Conservation (phyloP, 1,284 basidiomycete species). For the Pseudomicrostroma phylloplanum region DNA sequence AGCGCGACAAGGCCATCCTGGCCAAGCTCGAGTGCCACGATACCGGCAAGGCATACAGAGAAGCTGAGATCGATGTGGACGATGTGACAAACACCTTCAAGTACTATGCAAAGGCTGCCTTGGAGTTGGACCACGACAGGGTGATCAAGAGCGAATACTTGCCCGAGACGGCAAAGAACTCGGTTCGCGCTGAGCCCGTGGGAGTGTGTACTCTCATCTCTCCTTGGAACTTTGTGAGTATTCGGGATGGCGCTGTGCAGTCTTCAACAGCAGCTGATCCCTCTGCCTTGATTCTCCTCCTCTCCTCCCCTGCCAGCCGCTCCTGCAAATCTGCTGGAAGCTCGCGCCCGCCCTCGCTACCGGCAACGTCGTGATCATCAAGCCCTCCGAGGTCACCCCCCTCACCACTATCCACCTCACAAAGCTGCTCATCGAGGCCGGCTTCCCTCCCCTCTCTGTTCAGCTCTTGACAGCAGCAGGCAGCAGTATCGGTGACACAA, state of each 20-base stretch:
- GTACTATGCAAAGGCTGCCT: slow-evolving; percentile 47
- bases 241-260: background rate
- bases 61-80: slow-evolving; percentile 45
- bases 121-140: slow-evolving; percentile 38
- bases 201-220: slow-evolving; percentile 49
- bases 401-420: slow-evolving; percentile 47
- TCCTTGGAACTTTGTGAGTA: slow-evolving; percentile 45
- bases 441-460: slow-evolving; percentile 35
- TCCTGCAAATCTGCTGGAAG: slow-evolving; percentile 50
- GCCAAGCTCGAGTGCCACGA: slow-evolving; percentile 45
- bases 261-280: background rate
- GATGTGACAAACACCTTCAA: slow-evolving; percentile 48
- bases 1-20: slow-evolving; percentile 36
- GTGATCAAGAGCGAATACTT: slow-evolving; percentile 34
- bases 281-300: background rate
- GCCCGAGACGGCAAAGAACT: slow-evolving; percentile 39
- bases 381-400: slow-evolving; percentile 50
- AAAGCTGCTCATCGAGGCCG: slow-evolving; percentile 43
- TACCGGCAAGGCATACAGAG: slow-evolving; percentile 48
- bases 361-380: slow-evolving; percentile 48
- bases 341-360: slow-evolving; percentile 47
- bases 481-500: slow-evolving; percentile 36
- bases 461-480: slow-evolving; percentile 47
- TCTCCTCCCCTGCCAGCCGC: slow-evolving; percentile 15
- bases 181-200: slow-evolving; percentile 41